Evolutionary conservation across 108 stramenopile species (phyloP).

Genomic region (Fragilaria crotonensis): DNA sequence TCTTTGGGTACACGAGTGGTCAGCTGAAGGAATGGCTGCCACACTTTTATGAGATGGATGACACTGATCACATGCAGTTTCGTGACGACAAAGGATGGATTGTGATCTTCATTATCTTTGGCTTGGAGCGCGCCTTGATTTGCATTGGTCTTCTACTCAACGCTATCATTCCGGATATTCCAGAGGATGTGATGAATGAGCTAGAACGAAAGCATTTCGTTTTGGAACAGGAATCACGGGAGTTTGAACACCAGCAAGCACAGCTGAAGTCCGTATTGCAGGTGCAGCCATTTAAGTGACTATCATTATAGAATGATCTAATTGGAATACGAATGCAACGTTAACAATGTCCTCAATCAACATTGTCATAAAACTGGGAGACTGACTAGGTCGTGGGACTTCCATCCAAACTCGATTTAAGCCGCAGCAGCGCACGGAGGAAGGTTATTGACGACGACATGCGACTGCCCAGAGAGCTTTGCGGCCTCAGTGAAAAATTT

Average conservation of each 20-base stretch:
- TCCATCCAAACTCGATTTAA: too few relatives aligned
- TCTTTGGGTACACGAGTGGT: slow-evolving; percentile 63
- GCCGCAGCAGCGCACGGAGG: slow-evolving; percentile 5
- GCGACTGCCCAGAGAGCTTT: not conserved
- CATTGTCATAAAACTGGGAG: too few relatives aligned
- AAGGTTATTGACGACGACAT: not conserved
- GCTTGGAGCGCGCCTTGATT: slow-evolving; percentile 57
- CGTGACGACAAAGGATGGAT: slow-evolving; percentile 53
- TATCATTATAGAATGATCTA: too few relatives aligned
- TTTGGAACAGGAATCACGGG: slow-evolving; percentile 2
- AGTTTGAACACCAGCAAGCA: slow-evolving; percentile 2
- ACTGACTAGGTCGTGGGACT: too few relatives aligned
- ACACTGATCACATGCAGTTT: slow-evolving; percentile 32
- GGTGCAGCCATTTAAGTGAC: too few relatives aligned
- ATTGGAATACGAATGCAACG: too few relatives aligned
- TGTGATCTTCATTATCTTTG: slow-evolving; percentile 67
- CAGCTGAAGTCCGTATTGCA: too few relatives aligned
- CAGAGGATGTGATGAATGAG: slow-evolving; percentile 34
- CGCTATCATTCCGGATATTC: slow-evolving; percentile 29
- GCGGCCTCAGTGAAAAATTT: not conserved
- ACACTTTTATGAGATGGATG: slow-evolving; percentile 35
- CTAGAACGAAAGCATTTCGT: slow-evolving; percentile 35
- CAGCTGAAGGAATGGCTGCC: slow-evolving; percentile 77
- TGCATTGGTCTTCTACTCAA: slow-evolving; percentile 28
- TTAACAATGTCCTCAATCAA: too few relatives aligned